These are phyloP conservation scores for Dendryphion nanum DNA, from an alignment of 2,329 filamentous ascomycete species.

Conservation along the genomic window DNA sequence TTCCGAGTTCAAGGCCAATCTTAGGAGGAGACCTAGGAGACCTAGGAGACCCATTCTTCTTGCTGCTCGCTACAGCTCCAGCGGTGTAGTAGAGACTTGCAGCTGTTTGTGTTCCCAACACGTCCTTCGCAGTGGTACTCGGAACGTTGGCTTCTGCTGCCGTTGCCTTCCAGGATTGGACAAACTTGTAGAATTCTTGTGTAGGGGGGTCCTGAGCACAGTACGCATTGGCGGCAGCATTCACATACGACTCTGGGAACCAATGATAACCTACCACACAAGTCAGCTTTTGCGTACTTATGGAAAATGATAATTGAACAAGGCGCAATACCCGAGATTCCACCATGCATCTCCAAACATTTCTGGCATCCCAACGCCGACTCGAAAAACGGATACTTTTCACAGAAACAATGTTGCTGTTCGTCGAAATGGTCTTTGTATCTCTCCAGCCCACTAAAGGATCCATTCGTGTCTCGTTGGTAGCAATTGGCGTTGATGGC, in stretches of 20 bases:
- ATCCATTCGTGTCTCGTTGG: slow-evolving; percentile 1
- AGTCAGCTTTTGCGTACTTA: no score
- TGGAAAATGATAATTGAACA: background rate
- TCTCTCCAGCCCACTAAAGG: background rate
- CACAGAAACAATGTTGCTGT: slow-evolving; percentile 1
- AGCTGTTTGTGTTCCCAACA: slow-evolving; percentile 2
- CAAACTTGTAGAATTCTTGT: background rate
- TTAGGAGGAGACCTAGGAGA: no score
- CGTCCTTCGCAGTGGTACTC: slow-evolving; percentile 2
- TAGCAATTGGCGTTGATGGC: slow-evolving; percentile 3
- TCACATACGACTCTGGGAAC: slow-evolving; percentile 1
- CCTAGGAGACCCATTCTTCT: no score
- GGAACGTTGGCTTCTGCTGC: slow-evolving; percentile 1
- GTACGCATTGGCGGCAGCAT: background rate
- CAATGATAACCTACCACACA: slow-evolving; percentile 1
- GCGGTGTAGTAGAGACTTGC: slow-evolving; percentile 4
- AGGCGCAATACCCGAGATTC: slow-evolving; percentile 1
- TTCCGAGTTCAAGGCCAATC: no score
- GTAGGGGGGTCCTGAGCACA: background rate
- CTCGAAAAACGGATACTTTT: slow-evolving; percentile 4
- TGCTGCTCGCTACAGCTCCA: background rate
- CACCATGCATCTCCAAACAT: slow-evolving; percentile 5
- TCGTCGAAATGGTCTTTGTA: slow-evolving; percentile 1
- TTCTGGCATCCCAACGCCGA: slow-evolving; percentile 2
- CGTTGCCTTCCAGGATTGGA: background rate